phyloP scores from a whole-genome alignment of 2,329 filamentous ascomycete genomes.

The Epichloe glyceriae region DNA sequence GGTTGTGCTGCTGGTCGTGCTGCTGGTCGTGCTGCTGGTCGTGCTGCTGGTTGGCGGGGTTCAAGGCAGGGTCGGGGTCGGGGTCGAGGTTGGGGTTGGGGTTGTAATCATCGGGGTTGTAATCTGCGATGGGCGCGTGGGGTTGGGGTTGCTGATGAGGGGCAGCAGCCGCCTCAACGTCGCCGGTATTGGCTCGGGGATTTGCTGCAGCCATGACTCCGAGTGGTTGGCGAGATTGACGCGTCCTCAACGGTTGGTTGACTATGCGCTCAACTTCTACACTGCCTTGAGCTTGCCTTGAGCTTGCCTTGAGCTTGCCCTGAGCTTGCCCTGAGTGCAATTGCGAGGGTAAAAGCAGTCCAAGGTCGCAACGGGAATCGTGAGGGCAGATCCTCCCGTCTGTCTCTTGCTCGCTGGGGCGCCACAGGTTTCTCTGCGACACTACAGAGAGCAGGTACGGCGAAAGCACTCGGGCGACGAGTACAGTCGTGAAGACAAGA shows the following conservation, averaged over 20 bases:
- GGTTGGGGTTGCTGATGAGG: slow-evolving; percentile 1
- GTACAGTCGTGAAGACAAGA: slow-evolving; percentile 2
- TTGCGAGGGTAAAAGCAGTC: neutral
- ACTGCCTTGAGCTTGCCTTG: no score
- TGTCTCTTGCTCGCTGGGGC: slow-evolving; percentile 1
- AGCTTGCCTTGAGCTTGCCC: no score
- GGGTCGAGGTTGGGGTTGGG: slow-evolving; percentile 14
- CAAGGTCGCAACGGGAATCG: neutral
- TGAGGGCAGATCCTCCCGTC: neutral
- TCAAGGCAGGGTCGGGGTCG: slow-evolving; percentile 20
- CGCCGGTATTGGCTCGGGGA: neutral
- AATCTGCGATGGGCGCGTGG: slow-evolving; percentile 6
- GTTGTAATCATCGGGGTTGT: slow-evolving; percentile 18
- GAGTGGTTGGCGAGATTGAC: no score
- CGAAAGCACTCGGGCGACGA: slow-evolving; percentile 1
- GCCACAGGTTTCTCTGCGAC: slow-evolving; percentile 1
- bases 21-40: no score
- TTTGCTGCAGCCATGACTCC: neutral
- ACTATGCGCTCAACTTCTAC: no score
- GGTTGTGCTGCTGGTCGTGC: slow-evolving; percentile 10
- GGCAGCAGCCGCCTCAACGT: neutral
- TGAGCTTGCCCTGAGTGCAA: no score
- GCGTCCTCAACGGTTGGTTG: no score
- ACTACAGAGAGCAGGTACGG: neutral
- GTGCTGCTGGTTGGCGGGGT: slow-evolving; percentile 20